Conservation (phyloP, 2,329 filamentous ascomycete genomes). For the Aspergillus vadensis region DNA sequence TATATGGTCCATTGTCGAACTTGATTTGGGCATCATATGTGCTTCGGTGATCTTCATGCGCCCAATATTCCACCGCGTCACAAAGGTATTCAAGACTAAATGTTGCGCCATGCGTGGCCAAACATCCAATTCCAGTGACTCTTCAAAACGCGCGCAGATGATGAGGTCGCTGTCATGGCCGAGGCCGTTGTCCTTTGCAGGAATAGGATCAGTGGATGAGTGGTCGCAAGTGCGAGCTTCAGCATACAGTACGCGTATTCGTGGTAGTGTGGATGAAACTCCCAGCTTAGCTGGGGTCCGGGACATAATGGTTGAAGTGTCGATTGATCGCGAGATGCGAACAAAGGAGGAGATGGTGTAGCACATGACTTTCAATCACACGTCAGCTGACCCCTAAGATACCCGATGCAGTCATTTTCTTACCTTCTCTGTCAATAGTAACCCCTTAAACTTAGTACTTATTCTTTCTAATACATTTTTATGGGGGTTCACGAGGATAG, state of each 20-base stretch:
- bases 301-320: constrained; percentile 9
- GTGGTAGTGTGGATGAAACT: no score
- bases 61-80: not conserved
- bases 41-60: constrained; percentile 8
- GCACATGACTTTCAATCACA: no score
- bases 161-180: not conserved
- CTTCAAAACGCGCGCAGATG: not conserved
- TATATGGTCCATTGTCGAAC: constrained; percentile 7
- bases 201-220: not conserved
- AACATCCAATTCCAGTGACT: not conserved
- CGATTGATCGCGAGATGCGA: constrained; percentile 8
- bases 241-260: not conserved
- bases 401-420: no score
- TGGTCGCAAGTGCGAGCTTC: not conserved
- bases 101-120: not conserved
- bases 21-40: constrained; percentile 6
- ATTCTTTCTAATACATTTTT: no score
- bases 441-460: no score
- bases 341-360: not conserved
- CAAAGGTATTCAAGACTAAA: not conserved
- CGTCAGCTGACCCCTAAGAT: no score
- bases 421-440: no score
- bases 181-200: not conserved
- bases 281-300: not conserved
- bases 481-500: no score